These are phyloP conservation scores for Kodamaea restingae DNA, from an alignment of 805 yeast genomes.

Conservation along the genomic window DNA sequence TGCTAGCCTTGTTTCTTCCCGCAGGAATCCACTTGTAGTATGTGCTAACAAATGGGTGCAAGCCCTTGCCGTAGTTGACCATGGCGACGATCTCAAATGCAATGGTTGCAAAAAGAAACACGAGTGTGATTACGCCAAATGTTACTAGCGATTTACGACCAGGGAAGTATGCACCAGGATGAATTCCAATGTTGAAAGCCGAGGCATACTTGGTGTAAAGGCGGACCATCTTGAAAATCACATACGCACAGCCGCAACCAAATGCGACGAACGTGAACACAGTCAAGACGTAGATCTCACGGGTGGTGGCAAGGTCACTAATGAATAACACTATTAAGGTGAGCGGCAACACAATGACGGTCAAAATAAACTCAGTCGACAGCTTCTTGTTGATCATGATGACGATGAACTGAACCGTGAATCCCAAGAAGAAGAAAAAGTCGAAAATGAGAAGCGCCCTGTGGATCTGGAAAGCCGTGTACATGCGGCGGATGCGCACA, in stretches of 20 bases:
- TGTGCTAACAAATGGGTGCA: conserved; percentile 17
- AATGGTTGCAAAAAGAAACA: conserved; percentile 35
- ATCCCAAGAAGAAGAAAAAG: conserved; percentile 47
- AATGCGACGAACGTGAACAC: conserved; percentile 26
- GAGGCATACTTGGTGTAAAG: conserved; percentile 42
- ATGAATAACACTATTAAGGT: conserved; percentile 36
- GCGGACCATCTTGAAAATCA: conserved; percentile 43
- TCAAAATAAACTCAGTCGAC: conserved; percentile 43
- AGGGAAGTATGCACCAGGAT: conserved; percentile 37
- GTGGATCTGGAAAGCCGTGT: conserved; percentile 38
- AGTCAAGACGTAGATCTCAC: conserved; percentile 30
- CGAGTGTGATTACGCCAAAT: conserved; percentile 42
- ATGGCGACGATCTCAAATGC: conserved; percentile 14
- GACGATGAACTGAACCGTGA: conserved; percentile 46
- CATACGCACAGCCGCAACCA: conserved; percentile 41
- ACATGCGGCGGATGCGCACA: conserved; percentile 33
- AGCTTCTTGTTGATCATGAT: conserved; percentile 35
- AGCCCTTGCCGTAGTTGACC: conserved; percentile 14
- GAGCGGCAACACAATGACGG: conserved; percentile 43
- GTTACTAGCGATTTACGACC: conserved; percentile 43
- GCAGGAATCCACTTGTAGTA: conserved; percentile 13
- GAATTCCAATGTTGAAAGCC: conserved; percentile 24
- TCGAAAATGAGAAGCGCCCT: conserved; percentile 36
- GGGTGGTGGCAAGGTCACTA: conserved; percentile 33
- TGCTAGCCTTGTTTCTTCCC: not conserved